A percentile compares a stretch with the other conserved stretches of the same genome.
Evolutionary conservation across 495 filamentous ascomycete species (phyloP).

Genomic region (Penicillium canariense): DNA sequence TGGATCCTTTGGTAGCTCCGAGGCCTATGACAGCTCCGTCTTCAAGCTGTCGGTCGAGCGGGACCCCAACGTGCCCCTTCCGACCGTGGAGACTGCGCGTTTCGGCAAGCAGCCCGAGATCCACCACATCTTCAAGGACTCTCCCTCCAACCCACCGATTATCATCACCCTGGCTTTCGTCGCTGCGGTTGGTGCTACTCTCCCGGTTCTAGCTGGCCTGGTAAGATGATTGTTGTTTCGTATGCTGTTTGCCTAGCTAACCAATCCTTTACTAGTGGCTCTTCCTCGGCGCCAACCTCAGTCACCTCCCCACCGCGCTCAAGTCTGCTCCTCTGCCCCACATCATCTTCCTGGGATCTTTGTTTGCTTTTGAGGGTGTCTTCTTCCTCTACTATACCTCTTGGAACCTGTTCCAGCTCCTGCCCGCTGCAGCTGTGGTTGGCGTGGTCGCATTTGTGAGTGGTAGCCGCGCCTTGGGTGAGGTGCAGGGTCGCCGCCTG

Average conservation of each 20-base stretch:
- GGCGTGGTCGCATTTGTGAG: conserved; percentile 76
- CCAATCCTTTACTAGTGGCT: conserved; percentile 57
- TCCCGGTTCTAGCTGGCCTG: conserved; percentile 67
- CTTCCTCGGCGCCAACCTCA: conserved; percentile 78
- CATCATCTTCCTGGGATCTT: conserved; percentile 74
- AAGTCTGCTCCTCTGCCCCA: conserved; percentile 73
- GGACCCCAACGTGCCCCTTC: conserved; percentile 60
- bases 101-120: conserved; percentile 84
- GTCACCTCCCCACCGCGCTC: conserved; percentile 73
- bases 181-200: conserved; percentile 62
- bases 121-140: conserved; percentile 83
- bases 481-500: conserved; percentile 85
- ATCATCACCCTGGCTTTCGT: conserved; percentile 78
- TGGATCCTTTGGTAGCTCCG: conserved; percentile 77
- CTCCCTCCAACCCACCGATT: conserved; percentile 77
- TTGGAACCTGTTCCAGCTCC: conserved; percentile 90
- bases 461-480: conserved; percentile 85
- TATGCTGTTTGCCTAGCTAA: neutral
- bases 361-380: conserved; percentile 81
- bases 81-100: conserved; percentile 59
- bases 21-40: conserved; percentile 59
- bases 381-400: conserved; percentile 93
- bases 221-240: conserved; percentile 48
- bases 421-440: conserved; percentile 68
- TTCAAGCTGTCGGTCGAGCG: conserved; percentile 64